Evolutionary conservation across 2,329 filamentous ascomycete genomes (phyloP), one percentile per base, ranked within the genome.

Genomic region (Hyphodiscus sp.): DNA sequence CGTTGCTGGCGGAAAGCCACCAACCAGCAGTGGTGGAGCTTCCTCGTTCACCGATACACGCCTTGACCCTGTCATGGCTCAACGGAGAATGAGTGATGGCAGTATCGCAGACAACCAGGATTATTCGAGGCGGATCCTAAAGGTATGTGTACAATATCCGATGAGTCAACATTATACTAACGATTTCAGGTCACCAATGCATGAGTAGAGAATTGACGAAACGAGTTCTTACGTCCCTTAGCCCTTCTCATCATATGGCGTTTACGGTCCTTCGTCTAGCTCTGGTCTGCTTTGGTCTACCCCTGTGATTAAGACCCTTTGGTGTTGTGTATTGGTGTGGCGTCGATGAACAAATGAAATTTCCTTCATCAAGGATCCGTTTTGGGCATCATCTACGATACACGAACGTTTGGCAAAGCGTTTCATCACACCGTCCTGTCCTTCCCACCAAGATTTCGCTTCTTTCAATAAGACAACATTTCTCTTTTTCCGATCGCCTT

Each of bases 21-120:
- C 83, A 1, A 74, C 74, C 53, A 83, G 79, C 72, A 41, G 58
- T 45, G 62, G 53, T 41, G 81, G 85, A 57, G 77, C 77, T 72
- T 83, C 71, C 29, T 89, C 88, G 10, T 85, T 89, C 73, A 83
- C 83, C 15, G 92, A 97, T 68, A 85, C 88, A 43, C 83, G 92
- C 52, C 82, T 96, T 53, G 92, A 97, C 61, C 90, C 91, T 8
- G 81, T 91, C 60, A 85, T 95, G 79, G 85, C 86, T 54, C 82
- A 91, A 63, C 80, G 90, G 67, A 83, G 91, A 71, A 81, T 92
- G 74, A 96, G 92, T 73, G 89, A 94, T 66, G 92, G 92, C 63
- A 96, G 91, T 71, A 96, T 97, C 70, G 92, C 91, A 50, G 92
- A 97, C 70, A 95, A 96, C 73, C 85, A 95, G 73, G 92, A 97